phyloP scores from a whole-genome alignment of 192 early-diverging fungal genomes.

The Mortierella claussenii region DNA sequence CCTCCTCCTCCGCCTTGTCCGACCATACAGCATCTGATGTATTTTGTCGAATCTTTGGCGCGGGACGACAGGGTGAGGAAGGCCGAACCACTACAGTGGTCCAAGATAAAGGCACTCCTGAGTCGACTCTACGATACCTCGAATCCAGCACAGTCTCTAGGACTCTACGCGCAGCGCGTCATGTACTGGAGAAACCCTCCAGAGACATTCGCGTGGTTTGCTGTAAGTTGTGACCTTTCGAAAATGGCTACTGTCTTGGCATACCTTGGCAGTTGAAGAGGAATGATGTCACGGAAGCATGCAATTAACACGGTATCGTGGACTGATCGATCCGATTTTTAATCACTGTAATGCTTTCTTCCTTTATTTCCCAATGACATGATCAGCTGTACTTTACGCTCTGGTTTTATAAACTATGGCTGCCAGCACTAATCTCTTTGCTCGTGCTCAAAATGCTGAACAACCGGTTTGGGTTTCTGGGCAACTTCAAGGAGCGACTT shows the following conservation, averaged over 20 bases:
- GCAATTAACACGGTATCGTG: not conserved
- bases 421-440: slow-evolving; percentile 31
- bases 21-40: slow-evolving; percentile 22
- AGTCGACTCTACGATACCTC: slow-evolving; percentile 47
- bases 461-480: slow-evolving; percentile 41
- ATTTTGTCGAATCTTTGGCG: slow-evolving; percentile 43
- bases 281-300: no score
- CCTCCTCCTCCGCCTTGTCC: no score
- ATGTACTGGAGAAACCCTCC: slow-evolving; percentile 45
- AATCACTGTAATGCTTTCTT: no score
- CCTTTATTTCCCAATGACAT: no score
- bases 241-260: no score
- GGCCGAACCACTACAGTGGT: slow-evolving; percentile 37
- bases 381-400: slow-evolving; percentile 38
- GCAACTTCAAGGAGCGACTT: slow-evolving; percentile 14
- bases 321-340: not conserved
- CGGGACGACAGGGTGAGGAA: slow-evolving; percentile 28
- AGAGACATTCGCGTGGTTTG: slow-evolving; percentile 40
- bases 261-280: no score
- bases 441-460: slow-evolving; percentile 36
- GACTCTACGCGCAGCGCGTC: slow-evolving; percentile 30
- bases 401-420: slow-evolving; percentile 41
- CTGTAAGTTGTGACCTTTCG: no score
- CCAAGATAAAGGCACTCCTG: slow-evolving; percentile 19
- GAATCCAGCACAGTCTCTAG: slow-evolving; percentile 32